Evolutionary conservation across 768 basidiomycete species (phyloP).

Genomic region (Dioszegia crocea): DNA sequence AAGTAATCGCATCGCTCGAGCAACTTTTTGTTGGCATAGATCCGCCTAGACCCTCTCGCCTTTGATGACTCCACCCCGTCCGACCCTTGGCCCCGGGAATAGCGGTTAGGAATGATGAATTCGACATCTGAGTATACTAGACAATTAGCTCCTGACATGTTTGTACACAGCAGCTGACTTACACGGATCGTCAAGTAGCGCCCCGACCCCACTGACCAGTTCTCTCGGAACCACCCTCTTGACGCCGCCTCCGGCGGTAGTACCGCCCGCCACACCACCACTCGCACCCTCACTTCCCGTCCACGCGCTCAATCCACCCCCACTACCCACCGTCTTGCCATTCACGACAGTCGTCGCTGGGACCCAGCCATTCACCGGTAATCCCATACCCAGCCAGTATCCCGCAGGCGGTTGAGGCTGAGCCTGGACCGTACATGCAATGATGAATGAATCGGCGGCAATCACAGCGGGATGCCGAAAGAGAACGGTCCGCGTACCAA

Average conservation of each 20-base stretch:
- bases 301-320: conserved; percentile 45
- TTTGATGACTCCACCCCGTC: neutral
- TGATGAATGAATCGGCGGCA: conserved; percentile 65
- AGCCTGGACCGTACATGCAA: conserved; percentile 73
- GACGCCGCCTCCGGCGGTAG: conserved; percentile 31
- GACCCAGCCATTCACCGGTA: conserved; percentile 51
- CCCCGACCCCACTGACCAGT: conserved; percentile 67
- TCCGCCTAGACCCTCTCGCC: conserved; percentile 45
- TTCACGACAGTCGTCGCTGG: conserved; percentile 45
- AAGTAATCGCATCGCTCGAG: conserved; percentile 74
- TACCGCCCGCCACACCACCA: conserved; percentile 45
- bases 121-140: conserved; percentile 76
- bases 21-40: conserved; percentile 68
- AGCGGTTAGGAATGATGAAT: conserved; percentile 63
- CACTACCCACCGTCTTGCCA: conserved; percentile 20
- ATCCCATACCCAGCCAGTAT: conserved; percentile 41
- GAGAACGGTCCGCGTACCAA: conserved; percentile 71
- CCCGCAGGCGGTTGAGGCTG: conserved; percentile 57
- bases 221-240: conserved; percentile 59
- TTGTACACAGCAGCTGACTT: conserved; percentile 2
- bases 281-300: conserved; percentile 34
- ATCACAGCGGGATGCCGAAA: conserved; percentile 51
- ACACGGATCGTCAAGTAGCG: conserved; percentile 64
- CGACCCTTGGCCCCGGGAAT: conserved; percentile 50
- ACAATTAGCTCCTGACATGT: neutral